Evolutionary conservation across 768 basidiomycete species (phyloP).

Genomic region (Scleroderma bovista): DNA sequence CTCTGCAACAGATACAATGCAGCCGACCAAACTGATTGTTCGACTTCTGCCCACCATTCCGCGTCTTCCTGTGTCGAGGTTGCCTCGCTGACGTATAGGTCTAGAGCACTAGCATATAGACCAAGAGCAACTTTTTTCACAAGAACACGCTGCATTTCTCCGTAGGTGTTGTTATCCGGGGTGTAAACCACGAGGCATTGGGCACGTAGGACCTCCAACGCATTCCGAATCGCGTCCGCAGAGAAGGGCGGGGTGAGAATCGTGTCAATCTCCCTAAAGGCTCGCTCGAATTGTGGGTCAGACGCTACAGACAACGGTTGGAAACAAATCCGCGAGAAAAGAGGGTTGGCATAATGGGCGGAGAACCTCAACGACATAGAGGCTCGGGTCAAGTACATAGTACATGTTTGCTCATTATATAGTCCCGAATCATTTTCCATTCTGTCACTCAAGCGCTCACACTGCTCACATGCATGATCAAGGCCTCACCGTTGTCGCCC

Average conservation of each 20-base stretch:
- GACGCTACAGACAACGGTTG: constrained; percentile 5
- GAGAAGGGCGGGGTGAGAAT: constrained; percentile 18
- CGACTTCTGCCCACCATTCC: constrained; percentile 79
- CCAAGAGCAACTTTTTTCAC: constrained; percentile 46
- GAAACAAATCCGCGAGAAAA: constrained; percentile 14
- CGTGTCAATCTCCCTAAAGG: constrained; percentile 12
- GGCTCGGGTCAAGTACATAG: no score
- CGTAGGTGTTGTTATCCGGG: constrained; percentile 4
- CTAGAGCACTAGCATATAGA: constrained; percentile 61
- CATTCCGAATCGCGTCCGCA: constrained; percentile 11
- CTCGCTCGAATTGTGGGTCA: constrained; percentile 7
- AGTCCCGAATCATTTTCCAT: no score
- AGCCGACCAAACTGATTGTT: constrained; percentile 51
- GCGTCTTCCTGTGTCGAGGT: constrained; percentile 67
- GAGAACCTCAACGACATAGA: constrained; percentile 14
- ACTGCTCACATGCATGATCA: no score
- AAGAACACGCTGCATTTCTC: constrained; percentile 30
- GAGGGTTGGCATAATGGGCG: constrained; percentile 22
- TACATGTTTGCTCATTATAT: no score
- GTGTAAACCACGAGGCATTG: not conserved
- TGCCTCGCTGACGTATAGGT: constrained; percentile 62
- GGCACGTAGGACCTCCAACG: constrained; percentile 12
- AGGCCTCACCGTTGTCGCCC: no score
- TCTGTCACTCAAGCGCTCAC: no score
- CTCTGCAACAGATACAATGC: constrained; percentile 75